Evolutionary conservation across 345 rosid genomes (phyloP).

Genomic region (Citrus trifoliata): DNA sequence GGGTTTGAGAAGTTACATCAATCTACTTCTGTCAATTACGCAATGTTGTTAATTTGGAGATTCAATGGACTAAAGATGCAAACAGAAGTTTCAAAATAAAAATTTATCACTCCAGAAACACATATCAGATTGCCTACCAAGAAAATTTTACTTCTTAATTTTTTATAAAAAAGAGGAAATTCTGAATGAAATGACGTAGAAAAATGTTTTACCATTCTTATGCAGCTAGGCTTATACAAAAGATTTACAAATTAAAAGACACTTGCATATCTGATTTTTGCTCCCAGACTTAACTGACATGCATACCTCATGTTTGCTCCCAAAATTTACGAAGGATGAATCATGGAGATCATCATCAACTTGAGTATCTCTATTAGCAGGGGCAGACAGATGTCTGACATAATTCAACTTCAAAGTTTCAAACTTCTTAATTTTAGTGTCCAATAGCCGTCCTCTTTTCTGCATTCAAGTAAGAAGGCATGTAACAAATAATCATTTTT

Average conservation of each 20-base stretch:
- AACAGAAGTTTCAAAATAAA: neutral
- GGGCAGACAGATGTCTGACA: constrained; percentile 19
- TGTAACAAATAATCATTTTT: constrained; percentile 17
- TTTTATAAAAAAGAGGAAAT: neutral
- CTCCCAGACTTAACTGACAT: constrained; percentile 23
- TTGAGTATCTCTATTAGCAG: constrained; percentile 24
- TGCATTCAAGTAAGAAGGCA: constrained; percentile 35
- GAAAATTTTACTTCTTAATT: neutral
- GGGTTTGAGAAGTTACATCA: neutral
- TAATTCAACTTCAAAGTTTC: constrained; percentile 46
- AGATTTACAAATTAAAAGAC: constrained; percentile 14
- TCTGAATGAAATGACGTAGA: neutral
- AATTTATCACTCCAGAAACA: neutral
- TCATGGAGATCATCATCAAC: constrained; percentile 14
- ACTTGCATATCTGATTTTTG: constrained; percentile 40
- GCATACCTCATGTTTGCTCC: constrained; percentile 44
- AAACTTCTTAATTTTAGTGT: constrained; percentile 46
- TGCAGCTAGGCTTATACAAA: constrained; percentile 1
- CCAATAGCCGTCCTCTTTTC: constrained; percentile 49
- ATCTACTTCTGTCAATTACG: neutral
- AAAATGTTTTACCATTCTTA: neutral
- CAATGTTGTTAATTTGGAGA: neutral
- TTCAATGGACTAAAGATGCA: neutral
- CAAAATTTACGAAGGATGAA: constrained; percentile 23
- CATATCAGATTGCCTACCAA: neutral